Percentiles rank a stretch among this genome's conserved stretches.
Conservation (phyloP, 1,139 yeast genomes). For the Scheffersomyces segobiensis region DNA sequence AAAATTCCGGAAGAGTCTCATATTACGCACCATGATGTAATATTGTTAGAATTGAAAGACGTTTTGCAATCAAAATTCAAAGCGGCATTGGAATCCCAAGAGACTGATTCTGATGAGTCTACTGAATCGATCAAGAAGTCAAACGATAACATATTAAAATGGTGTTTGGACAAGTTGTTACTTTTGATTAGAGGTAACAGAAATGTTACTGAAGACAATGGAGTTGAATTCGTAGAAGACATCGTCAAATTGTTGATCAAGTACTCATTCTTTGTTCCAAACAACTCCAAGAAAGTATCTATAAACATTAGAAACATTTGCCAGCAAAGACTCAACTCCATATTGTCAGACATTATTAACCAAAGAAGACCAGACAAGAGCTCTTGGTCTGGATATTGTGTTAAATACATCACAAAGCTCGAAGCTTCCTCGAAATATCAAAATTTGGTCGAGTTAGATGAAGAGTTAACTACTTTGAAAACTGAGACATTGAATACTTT, state of each 20-base stretch:
- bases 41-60: conserved; percentile 20
- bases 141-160: conserved; percentile 53
- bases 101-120: conserved; percentile 13
- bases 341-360: conserved; percentile 59
- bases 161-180: conserved; percentile 69
- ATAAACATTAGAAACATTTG: conserved; percentile 40
- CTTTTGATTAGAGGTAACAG: conserved; percentile 56
- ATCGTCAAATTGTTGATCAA: conserved; percentile 53
- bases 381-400: conserved; percentile 61
- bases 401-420: conserved; percentile 27
- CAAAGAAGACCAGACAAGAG: conserved; percentile 41
- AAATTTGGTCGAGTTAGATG: conserved; percentile 53
- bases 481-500: conserved; percentile 53
- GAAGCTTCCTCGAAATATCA: conserved; percentile 23
- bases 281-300: conserved; percentile 20
- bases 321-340: conserved; percentile 63
- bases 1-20: conserved; percentile 15
- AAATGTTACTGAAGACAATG: conserved; percentile 13
- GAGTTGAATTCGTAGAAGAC: conserved; percentile 44
- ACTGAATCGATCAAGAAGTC: conserved; percentile 22
- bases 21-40: conserved; percentile 6
- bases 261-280: conserved; percentile 54
- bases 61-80: conserved; percentile 25
- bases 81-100: conserved; percentile 17
- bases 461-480: conserved; percentile 49